phyloP scores from a whole-genome alignment of 2,329 filamentous ascomycete species.

The Zymoseptoria tritici region DNA sequence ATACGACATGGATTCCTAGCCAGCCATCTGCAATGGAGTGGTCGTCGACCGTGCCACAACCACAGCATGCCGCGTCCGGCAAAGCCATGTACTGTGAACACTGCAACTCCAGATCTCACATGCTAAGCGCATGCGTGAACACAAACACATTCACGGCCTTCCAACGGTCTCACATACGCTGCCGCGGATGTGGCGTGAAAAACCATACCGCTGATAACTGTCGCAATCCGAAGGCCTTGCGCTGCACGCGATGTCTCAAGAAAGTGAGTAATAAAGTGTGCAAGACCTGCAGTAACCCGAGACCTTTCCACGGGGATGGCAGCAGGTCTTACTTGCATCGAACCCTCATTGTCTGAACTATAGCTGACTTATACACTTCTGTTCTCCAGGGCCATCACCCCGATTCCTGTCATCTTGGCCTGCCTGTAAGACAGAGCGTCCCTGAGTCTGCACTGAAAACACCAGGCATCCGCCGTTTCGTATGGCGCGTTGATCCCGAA shows the following conservation, averaged over 20 bases:
- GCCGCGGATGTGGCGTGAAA: background rate
- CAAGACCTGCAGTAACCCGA: no score
- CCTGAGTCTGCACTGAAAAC: background rate
- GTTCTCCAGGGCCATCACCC: no score
- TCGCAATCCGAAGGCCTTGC: slow-evolving; percentile 1
- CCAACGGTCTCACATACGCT: background rate
- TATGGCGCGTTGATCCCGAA: background rate
- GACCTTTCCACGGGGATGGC: no score
- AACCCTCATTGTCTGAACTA: no score
- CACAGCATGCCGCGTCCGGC: background rate
- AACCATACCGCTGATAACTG: slow-evolving; percentile 4
- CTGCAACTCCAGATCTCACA: slow-evolving; percentile 8
- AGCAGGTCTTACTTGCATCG: no score
- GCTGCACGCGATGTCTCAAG: background rate
- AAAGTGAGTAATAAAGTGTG: no score
- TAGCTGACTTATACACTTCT: no score
- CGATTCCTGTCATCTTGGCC: no score
- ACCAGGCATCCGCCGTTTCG: background rate
- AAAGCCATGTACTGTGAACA: background rate
- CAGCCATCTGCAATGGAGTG: background rate
- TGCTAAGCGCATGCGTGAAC: background rate
- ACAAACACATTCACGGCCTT: background rate
- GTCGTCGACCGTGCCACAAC: background rate
- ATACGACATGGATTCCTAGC: background rate
- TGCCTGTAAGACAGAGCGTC: background rate